Percentiles rank a stretch among this genome's conserved stretches.
Conservation (phyloP, 352 stramenopile species). For the Detonula confervacea region DNA sequence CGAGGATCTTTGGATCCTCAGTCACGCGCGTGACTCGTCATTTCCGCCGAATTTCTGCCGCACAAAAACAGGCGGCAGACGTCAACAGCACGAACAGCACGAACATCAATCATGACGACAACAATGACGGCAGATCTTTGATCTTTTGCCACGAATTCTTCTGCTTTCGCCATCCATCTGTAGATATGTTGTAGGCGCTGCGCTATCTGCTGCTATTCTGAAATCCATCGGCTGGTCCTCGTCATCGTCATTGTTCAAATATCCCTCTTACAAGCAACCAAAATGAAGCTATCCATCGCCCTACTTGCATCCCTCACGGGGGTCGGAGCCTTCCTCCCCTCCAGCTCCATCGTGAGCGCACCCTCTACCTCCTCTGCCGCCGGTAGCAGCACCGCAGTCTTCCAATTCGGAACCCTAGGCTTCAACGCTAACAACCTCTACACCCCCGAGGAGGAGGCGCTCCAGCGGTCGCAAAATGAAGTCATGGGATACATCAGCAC, state of each 20-base stretch:
- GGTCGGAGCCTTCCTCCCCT: constrained; percentile 18
- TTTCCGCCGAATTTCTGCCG: neutral
- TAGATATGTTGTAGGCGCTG: too few species aligned
- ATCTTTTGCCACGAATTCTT: too few species aligned
- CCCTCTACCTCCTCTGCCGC: neutral
- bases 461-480: constrained; percentile 22
- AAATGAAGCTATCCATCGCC: constrained; percentile 42
- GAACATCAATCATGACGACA: too few species aligned
- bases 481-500: constrained; percentile 30
- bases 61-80: too few species aligned
- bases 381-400: constrained; percentile 9
- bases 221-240: too few species aligned
- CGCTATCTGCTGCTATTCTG: neutral
- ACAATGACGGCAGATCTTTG: too few species aligned
- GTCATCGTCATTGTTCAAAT: neutral
- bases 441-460: constrained; percentile 24
- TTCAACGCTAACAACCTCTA: constrained; percentile 41
- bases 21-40: neutral
- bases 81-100: too few species aligned
- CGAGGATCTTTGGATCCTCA: neutral
- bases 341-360: neutral
- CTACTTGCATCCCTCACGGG: constrained; percentile 22
- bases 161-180: too few species aligned
- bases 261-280: neutral
- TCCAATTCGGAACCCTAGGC: constrained; percentile 37